Base-by-base conservation (phyloP, 306 rosid species). In the cucumber (Cucumis sativus) region DNA sequence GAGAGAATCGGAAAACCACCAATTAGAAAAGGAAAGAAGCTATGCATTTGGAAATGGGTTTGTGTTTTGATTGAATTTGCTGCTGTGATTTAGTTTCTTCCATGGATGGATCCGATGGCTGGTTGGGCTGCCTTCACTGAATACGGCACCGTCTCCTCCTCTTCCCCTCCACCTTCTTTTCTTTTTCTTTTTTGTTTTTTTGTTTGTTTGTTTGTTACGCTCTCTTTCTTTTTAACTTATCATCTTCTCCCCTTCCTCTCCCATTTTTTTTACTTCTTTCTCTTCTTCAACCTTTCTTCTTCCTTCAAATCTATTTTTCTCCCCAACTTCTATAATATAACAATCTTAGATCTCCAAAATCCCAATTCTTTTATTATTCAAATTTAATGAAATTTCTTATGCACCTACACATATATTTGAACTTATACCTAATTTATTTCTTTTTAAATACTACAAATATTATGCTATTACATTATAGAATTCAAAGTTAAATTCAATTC, bases 1-100 rank as follows among this genome's bases (percentile, higher is more conserved):
- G 85, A 81, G 85, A 80, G 57, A 79, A 74, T 82, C 87, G 88
- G 83, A 64, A 55, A 43, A 78, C 86, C 88, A 78, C 83, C 71
- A 83, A 85, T 77, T 55, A 20, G 13, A 64, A 35, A 37, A 25
- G 75, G 65, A 37, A 25, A 71, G 65, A 69, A 81, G 78, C 47
- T 69, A 51, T 68, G 75, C 63, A 64, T 0, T 17, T 35, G 70
- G 23, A 37, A 63, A 14, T 23, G 66, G 18, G 28, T 23, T 60
- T 60, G 17, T 18, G 9, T 2, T 61, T 61, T 16, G 67, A 37
- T 8, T 62, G 43, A 7, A 15, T 12, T 1, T 23, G 65, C 7
- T 14, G 45, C 47, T 17, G n/a, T 64, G 70, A 7, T 52, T 51
- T 51, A 7, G 70, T 64, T 64, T 35, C 23, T 64, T 35, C 23